Base-by-base conservation (phyloP, 1,139 yeast genomes). In the Scheffersomyces segobiensis region DNA sequence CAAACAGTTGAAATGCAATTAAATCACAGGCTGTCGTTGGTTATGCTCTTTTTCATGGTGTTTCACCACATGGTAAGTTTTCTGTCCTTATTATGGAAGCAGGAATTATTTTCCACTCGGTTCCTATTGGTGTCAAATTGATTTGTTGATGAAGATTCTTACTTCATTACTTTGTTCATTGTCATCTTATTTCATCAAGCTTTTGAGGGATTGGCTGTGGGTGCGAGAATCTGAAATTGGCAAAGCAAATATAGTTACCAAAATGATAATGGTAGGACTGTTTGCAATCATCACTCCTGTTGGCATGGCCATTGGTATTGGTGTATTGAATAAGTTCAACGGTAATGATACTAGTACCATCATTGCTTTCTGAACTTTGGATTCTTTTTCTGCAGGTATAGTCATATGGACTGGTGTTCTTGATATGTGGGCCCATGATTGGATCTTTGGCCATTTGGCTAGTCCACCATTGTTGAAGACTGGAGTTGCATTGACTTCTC, bases 371-470 rank as follows among this genome's bases (percentile, higher is more conserved):
- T 78, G 79, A 1, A 72, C 75, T 5, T 67, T 75, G 55, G 77
- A 75, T 63, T 66, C 79, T 1, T 63, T 75, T 47, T 73, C 78
- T 3, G 79, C 78, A 22, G 79, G 79, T 21, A 65, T 75, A 3
- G 64, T 75, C 22, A 59, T 75, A n/a, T 75, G 76, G 74, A 71
- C 74, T 10, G 78, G 78, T 12, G 58, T 75, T 14, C 65, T 75
- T 49, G 77, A 74, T 59, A 72, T 75, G 76, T 70, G 71, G 70
- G 70, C 72, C 14, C 71, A 69, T 52, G 79, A 75, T 57, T 74
- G 77, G 76, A 54, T 74, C n/a, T 67, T 63, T 56, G 79, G 78
- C 19, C 46, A 61, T 20, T 68, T 76, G 50, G 67, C 68, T 8
- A 57, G 58, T 22, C 71, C 74, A 7, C 56, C 70, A 1, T 24